Conservation (phyloP, 148 eudicot species). For the Nepenthes gracilis region DNA sequence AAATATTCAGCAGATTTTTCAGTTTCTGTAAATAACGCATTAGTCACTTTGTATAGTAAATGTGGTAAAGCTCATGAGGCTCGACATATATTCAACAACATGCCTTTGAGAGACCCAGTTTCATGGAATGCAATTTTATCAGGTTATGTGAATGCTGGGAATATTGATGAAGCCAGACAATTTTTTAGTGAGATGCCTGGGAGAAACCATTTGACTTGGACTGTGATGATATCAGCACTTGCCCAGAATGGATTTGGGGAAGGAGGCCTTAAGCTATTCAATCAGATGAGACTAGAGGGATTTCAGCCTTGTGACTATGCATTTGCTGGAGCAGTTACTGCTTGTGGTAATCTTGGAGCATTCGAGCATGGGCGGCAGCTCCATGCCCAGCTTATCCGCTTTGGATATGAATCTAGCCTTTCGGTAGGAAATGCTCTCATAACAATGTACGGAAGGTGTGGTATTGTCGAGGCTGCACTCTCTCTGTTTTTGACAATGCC, state of each 20-base stretch:
- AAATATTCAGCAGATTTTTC: slow-evolving; percentile 17
- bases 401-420: slow-evolving; percentile 48
- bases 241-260: slow-evolving; percentile 54
- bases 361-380: slow-evolving; percentile 47
- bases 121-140: slow-evolving; percentile 53
- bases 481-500: slow-evolving; percentile 33
- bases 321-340: slow-evolving; percentile 48
- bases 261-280: slow-evolving; percentile 40
- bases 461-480: slow-evolving; percentile 35
- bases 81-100: slow-evolving; percentile 25
- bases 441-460: slow-evolving; percentile 64
- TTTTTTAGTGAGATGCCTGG: slow-evolving; percentile 36
- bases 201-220: slow-evolving; percentile 45
- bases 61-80: slow-evolving; percentile 38
- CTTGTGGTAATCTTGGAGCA: slow-evolving; percentile 50
- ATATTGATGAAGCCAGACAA: slow-evolving; percentile 27
- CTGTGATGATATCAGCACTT: slow-evolving; percentile 44
- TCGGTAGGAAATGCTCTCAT: slow-evolving; percentile 53
- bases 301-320: slow-evolving; percentile 50
- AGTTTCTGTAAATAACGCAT: slow-evolving; percentile 36
- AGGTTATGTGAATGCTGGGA: slow-evolving; percentile 26
- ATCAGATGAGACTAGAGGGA: slow-evolving; percentile 45
- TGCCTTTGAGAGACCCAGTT: slow-evolving; percentile 36
- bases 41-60: slow-evolving; percentile 46
- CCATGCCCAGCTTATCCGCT: slow-evolving; percentile 35